Evolutionary conservation across 352 stramenopile species (phyloP).

Genomic region (Phytopythium mirpurense): DNA sequence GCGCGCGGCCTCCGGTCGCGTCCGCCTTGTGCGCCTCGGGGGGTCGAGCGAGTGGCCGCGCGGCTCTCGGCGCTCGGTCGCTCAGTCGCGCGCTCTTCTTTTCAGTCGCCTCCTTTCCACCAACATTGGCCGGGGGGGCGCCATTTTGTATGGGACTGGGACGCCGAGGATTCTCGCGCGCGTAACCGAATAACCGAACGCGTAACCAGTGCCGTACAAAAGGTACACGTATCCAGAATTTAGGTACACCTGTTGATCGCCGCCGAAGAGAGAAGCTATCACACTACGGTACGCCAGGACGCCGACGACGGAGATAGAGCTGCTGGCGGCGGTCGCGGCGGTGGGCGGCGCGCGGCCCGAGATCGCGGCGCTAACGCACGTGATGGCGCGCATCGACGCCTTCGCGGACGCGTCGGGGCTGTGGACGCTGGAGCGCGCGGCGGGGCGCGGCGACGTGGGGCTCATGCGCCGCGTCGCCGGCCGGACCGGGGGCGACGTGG

Average conservation of each 20-base stretch:
- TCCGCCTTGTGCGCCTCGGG: neutral
- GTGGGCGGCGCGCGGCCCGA: constrained; percentile 14
- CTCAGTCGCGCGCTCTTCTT: constrained; percentile 6
- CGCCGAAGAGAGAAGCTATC: too few relatives aligned
- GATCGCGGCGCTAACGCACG: constrained; percentile 29
- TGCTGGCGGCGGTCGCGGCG: constrained; percentile 12
- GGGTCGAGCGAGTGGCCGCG: neutral
- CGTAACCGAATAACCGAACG: neutral
- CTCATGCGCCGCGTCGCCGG: constrained; percentile 29
- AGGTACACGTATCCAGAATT: neutral
- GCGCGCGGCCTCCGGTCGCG: neutral
- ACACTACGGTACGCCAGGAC: too few relatives aligned
- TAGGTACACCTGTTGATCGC: too few relatives aligned
- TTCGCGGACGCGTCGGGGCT: constrained; percentile 28
- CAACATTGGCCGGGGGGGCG: neutral
- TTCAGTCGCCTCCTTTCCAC: constrained; percentile 5
- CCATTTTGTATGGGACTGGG: neutral
- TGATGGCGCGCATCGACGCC: constrained; percentile 26
- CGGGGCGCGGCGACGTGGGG: constrained; percentile 30
- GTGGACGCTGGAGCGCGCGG: constrained; percentile 38
- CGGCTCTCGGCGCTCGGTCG: neutral
- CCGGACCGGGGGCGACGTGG: constrained; percentile 17
- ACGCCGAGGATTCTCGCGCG: neutral
- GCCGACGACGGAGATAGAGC: neutral
- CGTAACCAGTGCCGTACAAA: neutral